Conservation (phyloP, 306 rosid species). For the Ziziphus jujuba region DNA sequence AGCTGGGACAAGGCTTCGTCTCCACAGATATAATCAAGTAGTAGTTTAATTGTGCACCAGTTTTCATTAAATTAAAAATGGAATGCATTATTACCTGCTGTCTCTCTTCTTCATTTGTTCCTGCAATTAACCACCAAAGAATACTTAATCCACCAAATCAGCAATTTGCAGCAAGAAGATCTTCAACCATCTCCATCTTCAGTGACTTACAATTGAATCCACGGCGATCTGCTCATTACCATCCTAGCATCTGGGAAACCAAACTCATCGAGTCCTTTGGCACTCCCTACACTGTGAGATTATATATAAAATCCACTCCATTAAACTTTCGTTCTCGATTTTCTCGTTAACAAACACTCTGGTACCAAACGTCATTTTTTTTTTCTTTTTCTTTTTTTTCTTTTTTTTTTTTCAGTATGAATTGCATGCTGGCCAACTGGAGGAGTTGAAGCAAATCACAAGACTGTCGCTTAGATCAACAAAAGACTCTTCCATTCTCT, state of each 20-base stretch:
- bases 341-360: no score
- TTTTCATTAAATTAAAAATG: no score
- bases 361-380: no score
- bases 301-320: no score
- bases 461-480: background rate
- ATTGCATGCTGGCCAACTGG: constrained; percentile 7
- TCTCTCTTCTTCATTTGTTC: background rate
- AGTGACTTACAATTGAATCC: background rate
- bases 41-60: no score
- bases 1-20: no score
- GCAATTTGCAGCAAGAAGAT: background rate
- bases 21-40: no score
- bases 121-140: no score
- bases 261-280: constrained; percentile 26
- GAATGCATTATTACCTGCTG: no score
- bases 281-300: constrained; percentile 13
- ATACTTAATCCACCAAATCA: background rate
- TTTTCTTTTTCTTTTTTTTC: background rate
- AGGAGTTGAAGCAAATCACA: constrained; percentile 9
- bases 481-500: background rate
- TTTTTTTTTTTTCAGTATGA: constrained; percentile 21
- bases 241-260: constrained; percentile 29
- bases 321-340: background rate
- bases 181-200: background rate
- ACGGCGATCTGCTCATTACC: constrained; percentile 29